A percentile compares a stretch with the other conserved stretches of the same genome.
Conservation (phyloP, 2,329 filamentous ascomycete species). For the Colletotrichum tamarilloi region DNA sequence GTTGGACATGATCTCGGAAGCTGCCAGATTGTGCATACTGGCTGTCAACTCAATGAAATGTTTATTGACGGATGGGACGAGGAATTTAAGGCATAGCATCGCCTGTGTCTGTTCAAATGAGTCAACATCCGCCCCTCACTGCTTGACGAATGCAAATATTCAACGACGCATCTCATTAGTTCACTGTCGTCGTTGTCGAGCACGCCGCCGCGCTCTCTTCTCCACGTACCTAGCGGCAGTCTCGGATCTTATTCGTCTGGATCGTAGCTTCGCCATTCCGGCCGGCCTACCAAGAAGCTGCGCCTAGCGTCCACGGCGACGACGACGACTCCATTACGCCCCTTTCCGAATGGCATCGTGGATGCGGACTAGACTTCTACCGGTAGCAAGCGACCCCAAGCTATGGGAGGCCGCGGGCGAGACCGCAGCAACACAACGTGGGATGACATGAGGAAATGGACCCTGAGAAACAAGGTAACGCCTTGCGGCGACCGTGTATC, state of each 20-base stretch:
- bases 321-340: neutral
- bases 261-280: slow-evolving; percentile 17
- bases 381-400: neutral
- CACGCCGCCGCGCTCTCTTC: slow-evolving; percentile 10
- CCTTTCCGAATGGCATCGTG: neutral
- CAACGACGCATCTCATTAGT: slow-evolving; percentile 9
- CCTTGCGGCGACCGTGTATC: slow-evolving; percentile 23
- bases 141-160: slow-evolving; percentile 23
- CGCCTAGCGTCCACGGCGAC: neutral
- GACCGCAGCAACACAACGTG: neutral
- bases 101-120: neutral
- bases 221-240: neutral
- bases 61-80: neutral
- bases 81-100: neutral
- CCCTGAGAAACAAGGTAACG: slow-evolving; percentile 15
- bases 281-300: slow-evolving; percentile 1
- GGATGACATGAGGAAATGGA: slow-evolving; percentile 27
- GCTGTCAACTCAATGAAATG: neutral
- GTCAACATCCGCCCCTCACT: neutral
- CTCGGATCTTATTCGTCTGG: slow-evolving; percentile 21
- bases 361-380: neutral
- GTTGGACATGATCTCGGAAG: neutral
- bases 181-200: slow-evolving; percentile 6
- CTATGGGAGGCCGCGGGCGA: slow-evolving; percentile 1
- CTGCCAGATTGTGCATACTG: neutral